phyloP scores from a whole-genome alignment of 179 eudicot genomes.

The Beta corolliflora region DNA sequence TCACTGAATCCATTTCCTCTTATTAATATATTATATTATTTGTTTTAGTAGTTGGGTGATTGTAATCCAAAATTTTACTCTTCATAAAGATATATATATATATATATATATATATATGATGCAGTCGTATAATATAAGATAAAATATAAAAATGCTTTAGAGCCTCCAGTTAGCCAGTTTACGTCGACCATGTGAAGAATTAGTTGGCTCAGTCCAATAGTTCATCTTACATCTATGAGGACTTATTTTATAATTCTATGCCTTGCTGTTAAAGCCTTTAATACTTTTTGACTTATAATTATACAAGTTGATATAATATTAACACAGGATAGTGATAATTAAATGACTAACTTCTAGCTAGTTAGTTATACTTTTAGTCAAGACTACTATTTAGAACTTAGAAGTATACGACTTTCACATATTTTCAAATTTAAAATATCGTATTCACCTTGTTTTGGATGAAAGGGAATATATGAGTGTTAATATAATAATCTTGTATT shows the following conservation, averaged over 20 bases:
- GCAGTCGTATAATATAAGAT: not conserved
- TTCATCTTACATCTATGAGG: not conserved
- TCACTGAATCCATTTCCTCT: not conserved
- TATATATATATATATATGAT: too few species aligned
- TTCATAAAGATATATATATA: too few species aligned
- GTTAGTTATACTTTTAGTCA: not conserved
- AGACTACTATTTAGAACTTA: not conserved
- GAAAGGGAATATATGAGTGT: not conserved
- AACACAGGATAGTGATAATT: not conserved
- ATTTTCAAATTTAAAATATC: not conserved
- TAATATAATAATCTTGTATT: not conserved
- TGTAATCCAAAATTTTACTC: too few species aligned
- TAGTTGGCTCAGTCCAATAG: not conserved
- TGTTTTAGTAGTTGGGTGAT: too few species aligned
- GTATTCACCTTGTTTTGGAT: too few species aligned
- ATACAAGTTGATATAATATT: not conserved
- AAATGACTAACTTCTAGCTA: not conserved
- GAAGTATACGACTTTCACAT: not conserved
- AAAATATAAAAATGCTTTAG: not conserved
- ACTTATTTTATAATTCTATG: not conserved
- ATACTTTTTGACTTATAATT: conserved; percentile 4
- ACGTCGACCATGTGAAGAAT: conserved; percentile 17
- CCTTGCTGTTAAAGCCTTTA: conserved; percentile 19
- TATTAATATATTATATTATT: not conserved
- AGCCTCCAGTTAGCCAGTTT: not conserved